A percentile compares a stretch with the other conserved stretches of the same genome.
Evolutionary conservation across 768 basidiomycete species (phyloP).

Genomic region (Neoboletus magnificus): DNA sequence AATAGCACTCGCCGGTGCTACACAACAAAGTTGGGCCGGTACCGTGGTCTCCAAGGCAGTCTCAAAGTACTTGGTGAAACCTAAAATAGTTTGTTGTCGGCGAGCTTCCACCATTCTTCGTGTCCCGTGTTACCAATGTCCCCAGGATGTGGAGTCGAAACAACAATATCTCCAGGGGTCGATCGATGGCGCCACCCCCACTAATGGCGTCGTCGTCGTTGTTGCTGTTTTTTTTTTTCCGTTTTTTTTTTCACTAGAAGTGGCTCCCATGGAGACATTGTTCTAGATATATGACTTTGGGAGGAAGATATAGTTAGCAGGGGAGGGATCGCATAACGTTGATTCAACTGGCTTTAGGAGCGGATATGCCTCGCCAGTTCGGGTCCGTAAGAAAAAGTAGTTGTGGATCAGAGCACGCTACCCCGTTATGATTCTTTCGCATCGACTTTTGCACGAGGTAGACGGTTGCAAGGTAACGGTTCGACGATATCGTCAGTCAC

Average conservation of each 20-base stretch:
- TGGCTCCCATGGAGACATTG: conserved; percentile 3
- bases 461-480: neutral
- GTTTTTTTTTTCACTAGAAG: neutral
- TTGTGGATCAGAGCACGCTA: neutral
- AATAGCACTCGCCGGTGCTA: neutral
- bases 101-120: neutral
- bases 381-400: neutral
- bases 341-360: neutral
- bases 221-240: no score
- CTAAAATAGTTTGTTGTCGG: neutral
- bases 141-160: neutral
- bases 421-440: no score
- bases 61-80: neutral
- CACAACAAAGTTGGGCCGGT: neutral
- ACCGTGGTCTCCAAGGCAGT: neutral
- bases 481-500: neutral
- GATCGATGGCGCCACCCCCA: no score
- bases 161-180: neutral
- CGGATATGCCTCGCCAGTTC: neutral
- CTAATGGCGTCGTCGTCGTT: neutral
- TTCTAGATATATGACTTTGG: neutral
- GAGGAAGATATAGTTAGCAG: neutral
- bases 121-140: neutral
- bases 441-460: neutral
- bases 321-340: neutral